Percentiles rank a stretch among this genome's conserved stretches.
Conservation (phyloP, 2,329 filamentous ascomycete species). For the Pseudocercospora ulei region DNA sequence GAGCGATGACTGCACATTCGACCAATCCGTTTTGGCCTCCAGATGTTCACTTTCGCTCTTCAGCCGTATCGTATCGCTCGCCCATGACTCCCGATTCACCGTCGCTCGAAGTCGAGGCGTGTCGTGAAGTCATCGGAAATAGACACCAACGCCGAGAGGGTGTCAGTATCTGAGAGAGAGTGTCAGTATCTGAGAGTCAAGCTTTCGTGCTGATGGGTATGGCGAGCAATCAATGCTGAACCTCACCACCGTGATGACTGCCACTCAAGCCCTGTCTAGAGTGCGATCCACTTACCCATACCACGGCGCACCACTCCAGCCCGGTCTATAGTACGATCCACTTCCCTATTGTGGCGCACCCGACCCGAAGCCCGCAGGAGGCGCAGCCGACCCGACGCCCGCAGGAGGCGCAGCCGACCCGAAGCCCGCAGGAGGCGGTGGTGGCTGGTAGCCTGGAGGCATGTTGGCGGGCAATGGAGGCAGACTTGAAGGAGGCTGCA, state of each 20-base stretch:
- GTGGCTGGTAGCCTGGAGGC: conserved; percentile 37
- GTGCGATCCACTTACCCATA: conserved; percentile 1
- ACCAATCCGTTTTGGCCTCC: no score
- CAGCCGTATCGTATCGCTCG: no score
- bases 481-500: conserved; percentile 36
- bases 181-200: no score
- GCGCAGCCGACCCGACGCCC: conserved; percentile 37
- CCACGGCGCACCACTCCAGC: conserved; percentile 1
- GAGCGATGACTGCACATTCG: no score
- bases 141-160: no score
- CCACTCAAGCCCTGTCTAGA: conserved; percentile 1
- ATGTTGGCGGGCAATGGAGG: conserved; percentile 35
- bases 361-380: conserved; percentile 41
- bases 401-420: conserved; percentile 9
- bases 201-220: no score
- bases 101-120: no score
- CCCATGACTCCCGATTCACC: no score
- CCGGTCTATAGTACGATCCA: conserved; percentile 1
- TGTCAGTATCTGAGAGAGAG: no score
- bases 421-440: conserved; percentile 42
- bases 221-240: no score
- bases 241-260: neutral
- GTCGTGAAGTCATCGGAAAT: no score
- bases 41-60: no score
- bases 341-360: conserved; percentile 3